Evolutionary conservation across 2,329 filamentous ascomycete genomes (phyloP).

Genomic region (Fusarium heterosporum): DNA sequence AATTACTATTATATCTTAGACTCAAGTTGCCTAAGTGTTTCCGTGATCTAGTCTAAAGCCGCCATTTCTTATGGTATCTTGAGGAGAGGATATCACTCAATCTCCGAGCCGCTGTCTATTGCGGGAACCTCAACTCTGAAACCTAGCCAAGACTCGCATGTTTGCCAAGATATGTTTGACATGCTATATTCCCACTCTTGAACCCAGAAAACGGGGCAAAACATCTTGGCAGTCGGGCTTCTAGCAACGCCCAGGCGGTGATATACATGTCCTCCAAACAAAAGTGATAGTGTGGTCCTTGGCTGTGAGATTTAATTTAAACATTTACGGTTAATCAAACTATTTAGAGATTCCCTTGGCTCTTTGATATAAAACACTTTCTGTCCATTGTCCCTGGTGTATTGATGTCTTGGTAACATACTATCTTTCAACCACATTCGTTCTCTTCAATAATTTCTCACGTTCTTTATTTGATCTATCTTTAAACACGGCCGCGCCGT

Average conservation of each 20-base stretch:
- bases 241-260: slow-evolving; percentile 35
- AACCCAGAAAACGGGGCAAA: slow-evolving; percentile 9
- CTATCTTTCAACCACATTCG: slow-evolving; percentile 14
- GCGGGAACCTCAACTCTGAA: slow-evolving; percentile 8
- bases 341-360: background rate
- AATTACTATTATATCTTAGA: no score
- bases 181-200: slow-evolving; percentile 19
- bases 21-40: no score
- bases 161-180: slow-evolving; percentile 17
- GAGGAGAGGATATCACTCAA: background rate
- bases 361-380: slow-evolving; percentile 20
- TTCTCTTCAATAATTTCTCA: slow-evolving; percentile 7
- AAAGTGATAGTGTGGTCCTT: slow-evolving; percentile 1
- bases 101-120: background rate
- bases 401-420: background rate
- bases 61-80: no score
- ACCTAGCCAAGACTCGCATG: slow-evolving; percentile 22
- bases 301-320: slow-evolving; percentile 29
- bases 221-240: slow-evolving; percentile 9
- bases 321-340: background rate
- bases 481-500: slow-evolving; percentile 33
- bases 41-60: no score
- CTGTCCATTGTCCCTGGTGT: background rate
- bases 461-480: slow-evolving; percentile 26
- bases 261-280: slow-evolving; percentile 42